phyloP scores from a whole-genome alignment of 805 yeast species.

The Priceomyces haplophilus region DNA sequence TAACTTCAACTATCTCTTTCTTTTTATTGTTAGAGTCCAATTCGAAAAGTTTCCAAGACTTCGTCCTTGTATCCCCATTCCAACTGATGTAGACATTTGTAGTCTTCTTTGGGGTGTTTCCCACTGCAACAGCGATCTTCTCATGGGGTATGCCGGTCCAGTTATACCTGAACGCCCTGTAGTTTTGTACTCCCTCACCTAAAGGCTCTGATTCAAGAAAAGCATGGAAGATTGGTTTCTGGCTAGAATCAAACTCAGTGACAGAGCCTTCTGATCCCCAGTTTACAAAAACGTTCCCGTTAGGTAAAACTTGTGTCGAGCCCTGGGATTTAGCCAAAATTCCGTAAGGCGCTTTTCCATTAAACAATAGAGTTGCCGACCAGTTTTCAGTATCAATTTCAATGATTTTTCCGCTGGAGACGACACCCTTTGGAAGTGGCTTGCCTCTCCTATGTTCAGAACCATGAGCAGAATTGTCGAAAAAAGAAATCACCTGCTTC shows the following conservation, averaged over 20 bases:
- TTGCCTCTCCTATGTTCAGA: slow-evolving; percentile 25
- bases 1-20: slow-evolving; percentile 14
- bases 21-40: slow-evolving; percentile 12
- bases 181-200: slow-evolving; percentile 26
- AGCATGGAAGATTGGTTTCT: slow-evolving; percentile 30
- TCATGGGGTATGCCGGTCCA: slow-evolving; percentile 36
- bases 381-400: slow-evolving; percentile 26
- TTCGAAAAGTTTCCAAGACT: slow-evolving; percentile 25
- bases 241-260: slow-evolving; percentile 29
- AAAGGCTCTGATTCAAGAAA: slow-evolving; percentile 27
- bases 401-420: slow-evolving; percentile 33
- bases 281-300: slow-evolving; percentile 33
- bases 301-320: slow-evolving; percentile 27
- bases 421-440: slow-evolving; percentile 16
- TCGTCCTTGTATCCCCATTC: slow-evolving; percentile 39
- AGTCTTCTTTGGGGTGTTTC: slow-evolving; percentile 13
- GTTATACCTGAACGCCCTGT: slow-evolving; percentile 33
- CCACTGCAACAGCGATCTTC: slow-evolving; percentile 24
- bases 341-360: slow-evolving; percentile 21
- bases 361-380: slow-evolving; percentile 24
- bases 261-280: slow-evolving; percentile 41
- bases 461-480: slow-evolving; percentile 38
- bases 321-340: slow-evolving; percentile 30
- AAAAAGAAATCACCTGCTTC: slow-evolving; percentile 32
- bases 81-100: slow-evolving; percentile 29